Conservation (phyloP, 2,329 filamentous ascomycete species). For the Fusarium kyushuense region DNA sequence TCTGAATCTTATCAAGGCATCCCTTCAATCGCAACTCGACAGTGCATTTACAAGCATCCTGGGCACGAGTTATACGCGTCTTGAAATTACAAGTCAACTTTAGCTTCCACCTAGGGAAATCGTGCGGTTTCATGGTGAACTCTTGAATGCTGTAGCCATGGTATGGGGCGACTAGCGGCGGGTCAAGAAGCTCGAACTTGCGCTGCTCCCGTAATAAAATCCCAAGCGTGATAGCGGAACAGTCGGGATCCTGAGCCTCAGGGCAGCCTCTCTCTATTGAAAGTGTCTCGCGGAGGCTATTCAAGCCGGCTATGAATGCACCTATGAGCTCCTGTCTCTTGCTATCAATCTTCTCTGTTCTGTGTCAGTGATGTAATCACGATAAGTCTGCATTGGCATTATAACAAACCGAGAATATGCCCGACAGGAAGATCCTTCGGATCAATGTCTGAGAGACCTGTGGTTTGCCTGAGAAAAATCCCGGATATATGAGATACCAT, state of each 20-base stretch:
- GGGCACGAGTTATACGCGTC: too few relatives aligned
- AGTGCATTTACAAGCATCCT: too few relatives aligned
- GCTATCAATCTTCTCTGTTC: background rate
- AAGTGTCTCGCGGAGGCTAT: rapidly evolving
- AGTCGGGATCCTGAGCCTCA: rapidly evolving
- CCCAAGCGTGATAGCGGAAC: background rate
- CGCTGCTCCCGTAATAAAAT: background rate
- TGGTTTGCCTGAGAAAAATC: rapidly evolving
- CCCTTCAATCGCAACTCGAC: too few relatives aligned
- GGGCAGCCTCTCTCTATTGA: rapidly evolving
- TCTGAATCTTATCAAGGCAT: too few relatives aligned
- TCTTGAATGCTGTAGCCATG: background rate
- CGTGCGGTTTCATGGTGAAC: too few relatives aligned
- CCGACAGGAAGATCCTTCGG: background rate
- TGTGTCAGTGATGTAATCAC: background rate
- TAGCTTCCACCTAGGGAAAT: too few relatives aligned
- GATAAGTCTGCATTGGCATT: too few relatives aligned
- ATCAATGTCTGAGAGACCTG: rapidly evolving
- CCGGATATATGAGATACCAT: rapidly evolving
- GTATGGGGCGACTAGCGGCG: background rate
- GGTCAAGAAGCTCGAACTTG: background rate
- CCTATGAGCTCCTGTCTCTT: background rate
- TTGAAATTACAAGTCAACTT: too few relatives aligned
- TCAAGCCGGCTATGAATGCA: rapidly evolving
- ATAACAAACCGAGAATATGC: background rate